Evolutionary conservation across 2,329 filamentous ascomycete genomes (phyloP).

Genomic region (Ceratocystis papillata): DNA sequence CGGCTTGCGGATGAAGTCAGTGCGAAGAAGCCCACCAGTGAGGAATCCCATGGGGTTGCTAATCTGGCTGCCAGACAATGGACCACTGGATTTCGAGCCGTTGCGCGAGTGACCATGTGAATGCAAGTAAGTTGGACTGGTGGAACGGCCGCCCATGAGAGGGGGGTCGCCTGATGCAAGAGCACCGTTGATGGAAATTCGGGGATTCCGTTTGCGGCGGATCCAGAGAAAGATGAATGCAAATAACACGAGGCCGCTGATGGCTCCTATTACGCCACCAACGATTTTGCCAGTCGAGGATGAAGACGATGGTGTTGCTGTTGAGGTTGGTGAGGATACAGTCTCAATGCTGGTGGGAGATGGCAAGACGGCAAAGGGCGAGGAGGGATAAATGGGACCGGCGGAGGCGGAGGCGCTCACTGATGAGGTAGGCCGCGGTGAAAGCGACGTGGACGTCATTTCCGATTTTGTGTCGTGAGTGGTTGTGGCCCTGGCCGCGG

Average conservation of each 20-base stretch:
- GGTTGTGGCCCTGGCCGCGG: slow-evolving; percentile 22
- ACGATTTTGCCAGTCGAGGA: slow-evolving; percentile 36
- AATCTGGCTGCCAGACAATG: slow-evolving; percentile 39
- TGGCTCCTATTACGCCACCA: slow-evolving; percentile 39
- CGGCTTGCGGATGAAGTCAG: slow-evolving; percentile 44
- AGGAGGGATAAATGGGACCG: background rate
- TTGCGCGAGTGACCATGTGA: slow-evolving; percentile 9
- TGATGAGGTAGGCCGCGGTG: slow-evolving; percentile 3
- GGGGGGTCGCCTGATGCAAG: slow-evolving; percentile 18
- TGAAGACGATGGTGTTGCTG: slow-evolving; percentile 8
- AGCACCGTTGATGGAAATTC: slow-evolving; percentile 22
- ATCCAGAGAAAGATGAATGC: slow-evolving; percentile 36
- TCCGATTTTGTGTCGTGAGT: slow-evolving; percentile 27
- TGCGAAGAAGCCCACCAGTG: slow-evolving; percentile 35
- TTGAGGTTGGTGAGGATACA: slow-evolving; percentile 1
- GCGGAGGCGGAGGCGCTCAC: slow-evolving; percentile 22
- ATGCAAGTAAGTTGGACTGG: slow-evolving; percentile 12
- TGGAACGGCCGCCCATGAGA: slow-evolving; percentile 9
- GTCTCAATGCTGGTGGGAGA: slow-evolving; percentile 1
- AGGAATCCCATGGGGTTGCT: slow-evolving; percentile 43
- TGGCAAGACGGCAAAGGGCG: background rate
- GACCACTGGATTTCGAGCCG: slow-evolving; percentile 29
- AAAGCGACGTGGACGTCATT: slow-evolving; percentile 24
- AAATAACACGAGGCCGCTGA: slow-evolving; percentile 35
- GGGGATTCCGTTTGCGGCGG: slow-evolving; percentile 29